Evolutionary conservation across 148 eudicot species (phyloP).

Genomic region (Nyssa sinensis): DNA sequence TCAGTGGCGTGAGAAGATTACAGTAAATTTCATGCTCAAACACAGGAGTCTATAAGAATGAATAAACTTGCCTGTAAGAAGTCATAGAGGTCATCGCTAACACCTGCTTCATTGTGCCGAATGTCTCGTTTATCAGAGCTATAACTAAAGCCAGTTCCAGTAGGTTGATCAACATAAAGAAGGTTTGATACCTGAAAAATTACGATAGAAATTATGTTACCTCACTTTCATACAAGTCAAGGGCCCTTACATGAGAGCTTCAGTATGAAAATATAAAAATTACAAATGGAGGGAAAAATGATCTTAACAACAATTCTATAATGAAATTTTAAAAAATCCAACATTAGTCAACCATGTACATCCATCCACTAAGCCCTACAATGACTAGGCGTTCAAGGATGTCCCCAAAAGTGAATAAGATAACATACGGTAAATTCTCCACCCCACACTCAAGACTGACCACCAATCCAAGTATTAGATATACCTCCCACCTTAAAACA

Average conservation of each 20-base stretch:
- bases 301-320: background rate
- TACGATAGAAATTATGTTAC: background rate
- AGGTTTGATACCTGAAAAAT: constrained; percentile 71
- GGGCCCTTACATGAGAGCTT: background rate
- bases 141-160: constrained; percentile 90
- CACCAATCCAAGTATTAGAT: no score
- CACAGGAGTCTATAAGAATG: background rate
- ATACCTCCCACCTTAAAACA: no score
- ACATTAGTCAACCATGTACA: no score
- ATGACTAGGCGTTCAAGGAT: no score
- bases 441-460: no score
- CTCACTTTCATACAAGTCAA: background rate
- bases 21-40: background rate
- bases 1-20: background rate
- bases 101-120: constrained; percentile 70
- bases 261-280: no score
- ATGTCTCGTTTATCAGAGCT: constrained; percentile 65
- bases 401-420: no score
- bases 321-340: no score
- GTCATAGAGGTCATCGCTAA: constrained; percentile 82
- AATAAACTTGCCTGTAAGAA: constrained; percentile 56
- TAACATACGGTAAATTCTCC: no score
- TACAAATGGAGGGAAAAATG: background rate
- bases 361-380: no score
- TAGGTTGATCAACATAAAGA: constrained; percentile 82